Evolutionary conservation across 345 rosid genomes (phyloP).

Genomic region (Toxicodendron radicans): DNA sequence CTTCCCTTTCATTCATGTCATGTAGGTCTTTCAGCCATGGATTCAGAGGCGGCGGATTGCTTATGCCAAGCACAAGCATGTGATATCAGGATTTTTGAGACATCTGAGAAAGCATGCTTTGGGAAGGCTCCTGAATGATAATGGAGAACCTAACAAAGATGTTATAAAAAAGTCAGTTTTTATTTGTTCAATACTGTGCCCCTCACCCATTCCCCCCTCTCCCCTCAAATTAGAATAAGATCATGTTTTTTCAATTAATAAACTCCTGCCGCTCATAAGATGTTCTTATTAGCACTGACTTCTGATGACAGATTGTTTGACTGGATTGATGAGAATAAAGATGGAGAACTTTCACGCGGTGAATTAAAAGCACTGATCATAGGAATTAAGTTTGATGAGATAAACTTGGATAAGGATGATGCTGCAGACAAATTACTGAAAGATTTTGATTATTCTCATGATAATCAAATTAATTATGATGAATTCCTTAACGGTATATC

Average conservation of each 20-base stretch:
- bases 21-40: conserved; percentile 81
- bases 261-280: not conserved
- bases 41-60: conserved; percentile 77
- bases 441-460: conserved; percentile 65
- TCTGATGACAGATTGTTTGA: conserved; percentile 58
- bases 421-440: conserved; percentile 58
- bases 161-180: conserved; percentile 52
- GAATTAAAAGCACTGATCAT: conserved; percentile 76
- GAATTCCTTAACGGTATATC: conserved; percentile 63
- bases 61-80: conserved; percentile 71
- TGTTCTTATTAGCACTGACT: not conserved
- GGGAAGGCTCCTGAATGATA: conserved; percentile 64
- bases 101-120: conserved; percentile 62
- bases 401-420: conserved; percentile 62
- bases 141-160: conserved; percentile 53
- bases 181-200: not conserved
- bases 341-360: conserved; percentile 41
- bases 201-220: not conserved
- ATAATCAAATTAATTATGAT: conserved; percentile 27
- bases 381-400: conserved; percentile 80
- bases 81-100: conserved; percentile 66
- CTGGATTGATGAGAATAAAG: conserved; percentile 58
- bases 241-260: not conserved
- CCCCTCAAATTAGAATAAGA: not conserved
- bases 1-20: conserved; percentile 13